Conservation (phyloP, 2,329 filamentous ascomycete species). For the Ascochyta clinopodiicola region DNA sequence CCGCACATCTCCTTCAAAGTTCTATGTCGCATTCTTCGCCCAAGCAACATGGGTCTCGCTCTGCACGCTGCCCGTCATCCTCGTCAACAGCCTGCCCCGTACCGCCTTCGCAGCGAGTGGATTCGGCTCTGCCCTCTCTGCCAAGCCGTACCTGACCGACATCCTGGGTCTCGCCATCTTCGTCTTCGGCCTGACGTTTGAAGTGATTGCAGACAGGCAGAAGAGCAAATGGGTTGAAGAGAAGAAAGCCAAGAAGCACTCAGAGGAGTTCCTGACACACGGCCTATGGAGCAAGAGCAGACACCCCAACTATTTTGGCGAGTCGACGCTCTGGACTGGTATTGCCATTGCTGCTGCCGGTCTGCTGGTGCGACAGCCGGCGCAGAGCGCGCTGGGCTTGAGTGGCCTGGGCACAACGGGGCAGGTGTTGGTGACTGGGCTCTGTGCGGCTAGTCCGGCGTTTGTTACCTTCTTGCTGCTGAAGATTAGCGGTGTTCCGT, state of each 20-base stretch:
- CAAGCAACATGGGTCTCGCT: slow-evolving; percentile 73
- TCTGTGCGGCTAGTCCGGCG: slow-evolving; percentile 66
- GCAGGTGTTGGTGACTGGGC: slow-evolving; percentile 53
- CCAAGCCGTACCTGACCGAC: slow-evolving; percentile 56
- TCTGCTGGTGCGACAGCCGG: slow-evolving; percentile 60
- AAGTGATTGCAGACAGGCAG: slow-evolving; percentile 68
- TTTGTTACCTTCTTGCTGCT: slow-evolving; percentile 69
- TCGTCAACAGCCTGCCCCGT: slow-evolving; percentile 67
- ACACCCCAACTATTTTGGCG: slow-evolving; percentile 77
- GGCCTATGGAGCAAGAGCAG: slow-evolving; percentile 68
- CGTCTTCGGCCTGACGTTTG: slow-evolving; percentile 64
- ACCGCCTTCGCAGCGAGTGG: slow-evolving; percentile 53
- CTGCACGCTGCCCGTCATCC: slow-evolving; percentile 69
- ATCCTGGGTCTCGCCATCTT: slow-evolving; percentile 65
- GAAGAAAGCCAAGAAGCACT: slow-evolving; percentile 69
- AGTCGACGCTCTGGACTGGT: slow-evolving; percentile 72
- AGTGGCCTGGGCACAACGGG: slow-evolving; percentile 50
- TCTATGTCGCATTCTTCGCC: slow-evolving; percentile 62
- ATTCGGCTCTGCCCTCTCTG: slow-evolving; percentile 53
- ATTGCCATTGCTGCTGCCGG: slow-evolving; percentile 67
- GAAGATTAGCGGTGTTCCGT: slow-evolving; percentile 68
- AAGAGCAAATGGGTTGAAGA: slow-evolving; percentile 67
- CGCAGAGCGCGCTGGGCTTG: slow-evolving; percentile 65
- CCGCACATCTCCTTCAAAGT: slow-evolving; percentile 59
- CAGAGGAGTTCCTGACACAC: slow-evolving; percentile 69